These are phyloP conservation scores for Trichoderma atroviride DNA, from an alignment of 2,329 filamentous ascomycete genomes.

Conservation along the genomic window DNA sequence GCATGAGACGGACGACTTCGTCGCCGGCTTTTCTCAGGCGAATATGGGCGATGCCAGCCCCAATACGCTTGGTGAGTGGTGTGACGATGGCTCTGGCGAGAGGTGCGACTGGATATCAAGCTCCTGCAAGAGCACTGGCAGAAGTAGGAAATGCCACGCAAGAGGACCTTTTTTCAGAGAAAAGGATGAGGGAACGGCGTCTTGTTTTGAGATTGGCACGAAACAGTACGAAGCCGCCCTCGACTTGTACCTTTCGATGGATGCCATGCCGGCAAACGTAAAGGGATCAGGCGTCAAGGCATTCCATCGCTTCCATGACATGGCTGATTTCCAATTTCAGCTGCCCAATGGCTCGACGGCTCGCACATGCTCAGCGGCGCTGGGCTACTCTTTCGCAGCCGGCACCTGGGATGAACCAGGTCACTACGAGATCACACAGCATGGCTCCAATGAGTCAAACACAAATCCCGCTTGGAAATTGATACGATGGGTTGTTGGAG, in stretches of 20 bases:
- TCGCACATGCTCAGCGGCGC: slow-evolving; percentile 77
- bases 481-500: slow-evolving; percentile 70
- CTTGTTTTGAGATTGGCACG: slow-evolving; percentile 73
- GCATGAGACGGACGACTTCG: slow-evolving; percentile 67
- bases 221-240: slow-evolving; percentile 65
- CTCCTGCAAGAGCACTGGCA: slow-evolving; percentile 68
- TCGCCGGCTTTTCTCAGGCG: slow-evolving; percentile 88
- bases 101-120: slow-evolving; percentile 75
- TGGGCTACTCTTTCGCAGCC: slow-evolving; percentile 88
- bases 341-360: slow-evolving; percentile 72
- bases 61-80: slow-evolving; percentile 81
- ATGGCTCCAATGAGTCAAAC: slow-evolving; percentile 69
- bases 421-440: slow-evolving; percentile 87
- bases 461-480: slow-evolving; percentile 76
- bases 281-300: slow-evolving; percentile 69
- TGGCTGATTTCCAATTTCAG: slow-evolving; percentile 71
- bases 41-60: slow-evolving; percentile 90
- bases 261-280: slow-evolving; percentile 51
- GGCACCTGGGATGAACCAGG: slow-evolving; percentile 90
- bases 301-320: slow-evolving; percentile 80
- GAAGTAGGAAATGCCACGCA: slow-evolving; percentile 68
- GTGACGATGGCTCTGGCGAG: slow-evolving; percentile 76
- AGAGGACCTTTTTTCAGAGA: slow-evolving; percentile 68
- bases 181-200: slow-evolving; percentile 71
- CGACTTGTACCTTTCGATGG: slow-evolving; percentile 54